Base-by-base conservation (phyloP, 495 filamentous ascomycete species). In the Astrothelium macrocarpum region DNA sequence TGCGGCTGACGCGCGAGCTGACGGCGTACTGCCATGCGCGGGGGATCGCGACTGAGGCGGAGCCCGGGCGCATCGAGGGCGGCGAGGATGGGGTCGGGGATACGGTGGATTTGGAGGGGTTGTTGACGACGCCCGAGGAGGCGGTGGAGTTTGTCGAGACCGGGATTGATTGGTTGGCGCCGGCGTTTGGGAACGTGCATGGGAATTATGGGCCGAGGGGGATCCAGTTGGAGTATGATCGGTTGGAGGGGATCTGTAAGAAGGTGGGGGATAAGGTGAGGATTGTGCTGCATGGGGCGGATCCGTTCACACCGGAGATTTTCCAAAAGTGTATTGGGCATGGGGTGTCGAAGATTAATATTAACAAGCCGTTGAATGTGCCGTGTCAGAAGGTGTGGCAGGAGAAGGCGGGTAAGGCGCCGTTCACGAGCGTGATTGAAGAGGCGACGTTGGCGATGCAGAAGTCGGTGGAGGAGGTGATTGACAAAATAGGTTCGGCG, bases 161-260 rank as follows among this genome's bases (percentile, higher is more conserved):
- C 29, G 90, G 90, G 0, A 90, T 92, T 65, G 87, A 91, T 73
- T 90, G 88, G 84, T 73, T 93, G 18, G 90, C 89, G 12, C 90
- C 90, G 0, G 88, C 89, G 10, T 93, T 95, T 73, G 90, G 89
- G 2, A 93, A 93, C 71, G 87, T 95, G 42, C 89, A 93, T 77
- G 90, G 90, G 5, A 84, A 87, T 68, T 95, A 93, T 74, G 89
- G 89, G 0, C 83, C 85, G 0, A 73, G 86, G 12, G 89, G 89
- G 0, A 87, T 90, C 29, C 82, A 82, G 77, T 70, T 90, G 45
- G 87, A 91, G 72, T 91, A 87, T 74, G 85, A 87, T 32, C 77
- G 87, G 39, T 74, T 93, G 60, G 69, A 82, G 66, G 74, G 71
- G 9, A 89, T 94, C 70, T 80, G 84, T 64, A 73, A 82, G 64